These are phyloP conservation scores for Acanthamoeba lenticulata DNA, from an alignment of 208 protist species.

Conservation along the genomic window DNA sequence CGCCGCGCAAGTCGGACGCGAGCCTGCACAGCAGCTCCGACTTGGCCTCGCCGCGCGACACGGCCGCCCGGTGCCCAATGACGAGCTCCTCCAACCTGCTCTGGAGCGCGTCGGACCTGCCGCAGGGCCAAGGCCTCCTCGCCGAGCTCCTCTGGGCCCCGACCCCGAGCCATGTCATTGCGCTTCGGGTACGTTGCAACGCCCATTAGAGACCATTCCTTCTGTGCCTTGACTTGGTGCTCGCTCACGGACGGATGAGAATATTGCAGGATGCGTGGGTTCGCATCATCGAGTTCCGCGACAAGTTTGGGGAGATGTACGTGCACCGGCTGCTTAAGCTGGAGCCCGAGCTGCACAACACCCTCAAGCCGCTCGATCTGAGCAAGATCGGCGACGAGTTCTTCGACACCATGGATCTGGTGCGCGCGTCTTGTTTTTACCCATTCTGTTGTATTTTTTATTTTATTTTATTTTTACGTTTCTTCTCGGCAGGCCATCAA, in stretches of 20 bases:
- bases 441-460: background rate
- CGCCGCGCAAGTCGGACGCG: too few species aligned
- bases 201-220: background rate
- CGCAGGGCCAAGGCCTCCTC: background rate
- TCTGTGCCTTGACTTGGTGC: too few species aligned
- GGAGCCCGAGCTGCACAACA: background rate
- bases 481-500: background rate
- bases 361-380: background rate
- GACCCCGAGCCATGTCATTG: background rate
- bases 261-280: background rate
- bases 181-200: background rate
- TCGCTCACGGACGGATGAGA: too few species aligned
- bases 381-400: conserved; percentile 1
- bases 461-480: too few species aligned
- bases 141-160: background rate
- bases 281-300: background rate
- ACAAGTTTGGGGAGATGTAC: background rate
- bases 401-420: background rate
- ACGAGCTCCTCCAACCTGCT: background rate
- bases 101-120: background rate
- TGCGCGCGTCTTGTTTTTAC: background rate
- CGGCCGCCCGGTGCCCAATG: background rate
- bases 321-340: background rate
- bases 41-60: background rate
- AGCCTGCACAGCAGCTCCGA: background rate